Evolutionary conservation across 108 stramenopile species (phyloP).

Genomic region (Aurantiochytrium sp.): DNA sequence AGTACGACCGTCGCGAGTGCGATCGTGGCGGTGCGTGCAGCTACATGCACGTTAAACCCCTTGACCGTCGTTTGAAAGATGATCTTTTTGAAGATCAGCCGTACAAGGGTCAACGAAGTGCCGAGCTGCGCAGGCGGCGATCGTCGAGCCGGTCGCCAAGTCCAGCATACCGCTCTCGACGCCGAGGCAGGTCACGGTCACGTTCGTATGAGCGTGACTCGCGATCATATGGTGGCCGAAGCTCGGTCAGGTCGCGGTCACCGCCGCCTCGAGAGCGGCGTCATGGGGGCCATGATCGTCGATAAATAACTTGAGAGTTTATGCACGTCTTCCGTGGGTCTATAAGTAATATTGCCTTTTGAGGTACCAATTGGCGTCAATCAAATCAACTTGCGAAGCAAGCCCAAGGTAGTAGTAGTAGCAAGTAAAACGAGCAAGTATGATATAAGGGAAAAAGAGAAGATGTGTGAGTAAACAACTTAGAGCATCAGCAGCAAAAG

Average conservation of each 20-base stretch:
- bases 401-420: too few species aligned
- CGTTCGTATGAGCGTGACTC: background rate
- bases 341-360: too few species aligned
- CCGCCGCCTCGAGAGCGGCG: too few species aligned
- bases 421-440: too few species aligned
- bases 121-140: background rate
- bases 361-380: too few species aligned
- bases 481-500: too few species aligned
- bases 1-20: constrained; percentile 72
- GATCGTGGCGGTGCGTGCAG: constrained; percentile 87
- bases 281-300: too few species aligned
- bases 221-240: background rate
- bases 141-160: background rate
- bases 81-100: constrained; percentile 21
- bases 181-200: background rate
- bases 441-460: too few species aligned
- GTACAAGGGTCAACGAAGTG: background rate
- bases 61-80: constrained; percentile 20
- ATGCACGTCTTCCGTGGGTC: too few species aligned
- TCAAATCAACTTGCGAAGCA: too few species aligned
- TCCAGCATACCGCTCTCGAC: background rate
- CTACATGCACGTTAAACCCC: constrained; percentile 77
- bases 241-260: background rate
- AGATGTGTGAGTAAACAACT: too few species aligned
- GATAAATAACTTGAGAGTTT: too few species aligned